Evolutionary conservation across 768 basidiomycete species (phyloP).

Genomic region (Lyophyllum atratum): DNA sequence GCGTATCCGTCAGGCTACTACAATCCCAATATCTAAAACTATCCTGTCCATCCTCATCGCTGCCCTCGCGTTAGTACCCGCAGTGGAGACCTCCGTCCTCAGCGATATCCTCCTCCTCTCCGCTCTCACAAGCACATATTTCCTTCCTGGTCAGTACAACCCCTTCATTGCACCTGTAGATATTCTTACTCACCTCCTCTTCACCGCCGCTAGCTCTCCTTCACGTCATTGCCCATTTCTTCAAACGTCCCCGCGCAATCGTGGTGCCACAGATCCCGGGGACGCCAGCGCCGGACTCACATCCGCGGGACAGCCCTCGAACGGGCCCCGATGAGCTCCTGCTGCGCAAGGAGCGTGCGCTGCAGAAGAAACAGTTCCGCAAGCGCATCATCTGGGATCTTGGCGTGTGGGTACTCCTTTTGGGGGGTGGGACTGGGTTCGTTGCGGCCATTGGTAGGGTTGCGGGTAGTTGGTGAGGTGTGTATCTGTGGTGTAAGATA

Average conservation of each 20-base stretch:
- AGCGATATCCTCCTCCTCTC: conserved; percentile 51
- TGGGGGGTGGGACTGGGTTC: conserved; percentile 56
- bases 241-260: conserved; percentile 83
- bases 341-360: conserved; percentile 80
- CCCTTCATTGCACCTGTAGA: not conserved
- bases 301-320: conserved; percentile 1
- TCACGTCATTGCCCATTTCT: conserved; percentile 82
- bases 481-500: not conserved
- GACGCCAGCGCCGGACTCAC: conserved; percentile 22
- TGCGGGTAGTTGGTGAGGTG: conserved; percentile 49
- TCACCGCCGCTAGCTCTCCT: conserved; percentile 51
- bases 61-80: conserved; percentile 47
- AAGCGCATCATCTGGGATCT: conserved; percentile 82
- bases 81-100: conserved; percentile 36
- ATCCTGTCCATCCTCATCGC: conserved; percentile 43
- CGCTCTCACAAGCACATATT: conserved; percentile 58
- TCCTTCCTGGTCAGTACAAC: conserved; percentile 53
- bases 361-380: conserved; percentile 74
- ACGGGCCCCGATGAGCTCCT: conserved; percentile 63
- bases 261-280: conserved; percentile 56
- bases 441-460: conserved; percentile 61
- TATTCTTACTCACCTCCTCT: not conserved
- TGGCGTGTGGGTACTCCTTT: conserved; percentile 74
- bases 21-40: conserved; percentile 48
- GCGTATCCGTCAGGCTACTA: conserved; percentile 38